Percentiles rank a stretch among this genome's conserved stretches.
These are phyloP conservation scores for Heritiera fomes DNA, from an alignment of 345 rosid genomes.

Conservation along the genomic window DNA sequence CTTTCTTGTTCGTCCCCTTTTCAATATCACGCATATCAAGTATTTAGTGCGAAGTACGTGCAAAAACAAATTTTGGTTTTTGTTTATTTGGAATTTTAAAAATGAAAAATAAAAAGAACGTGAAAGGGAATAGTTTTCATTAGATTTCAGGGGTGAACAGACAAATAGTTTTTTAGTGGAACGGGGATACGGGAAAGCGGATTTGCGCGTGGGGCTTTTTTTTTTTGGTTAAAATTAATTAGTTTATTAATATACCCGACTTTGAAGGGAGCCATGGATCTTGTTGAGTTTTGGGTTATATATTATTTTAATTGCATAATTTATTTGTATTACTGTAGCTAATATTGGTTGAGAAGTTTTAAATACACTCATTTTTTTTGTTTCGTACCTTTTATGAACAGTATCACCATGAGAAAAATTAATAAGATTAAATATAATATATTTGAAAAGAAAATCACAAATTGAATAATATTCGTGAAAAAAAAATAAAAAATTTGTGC, in stretches of 20 bases:
- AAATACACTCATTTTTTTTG: too few relatives aligned
- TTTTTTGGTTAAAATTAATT: neutral
- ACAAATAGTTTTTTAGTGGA: neutral
- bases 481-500: too few relatives aligned
- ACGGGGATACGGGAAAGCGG: neutral
- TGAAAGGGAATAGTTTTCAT: neutral
- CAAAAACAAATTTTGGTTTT: neutral
- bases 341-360: too few relatives aligned
- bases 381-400: too few relatives aligned
- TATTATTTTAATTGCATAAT: too few relatives aligned
- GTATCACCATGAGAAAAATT: too few relatives aligned
- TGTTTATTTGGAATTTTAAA: neutral
- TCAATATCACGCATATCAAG: neutral
- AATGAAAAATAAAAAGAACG: neutral
- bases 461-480: too few relatives aligned
- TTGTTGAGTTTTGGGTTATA: neutral
- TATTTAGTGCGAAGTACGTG: neutral
- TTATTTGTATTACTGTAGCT: too few relatives aligned
- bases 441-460: too few relatives aligned
- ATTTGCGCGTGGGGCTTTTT: neutral
- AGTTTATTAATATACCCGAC: neutral
- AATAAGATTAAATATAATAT: too few relatives aligned
- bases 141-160: neutral
- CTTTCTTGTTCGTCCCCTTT: slow-evolving; percentile 44
- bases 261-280: neutral